Evolutionary conservation across 768 basidiomycete genomes (phyloP).

Genomic region (Suillus americanus): DNA sequence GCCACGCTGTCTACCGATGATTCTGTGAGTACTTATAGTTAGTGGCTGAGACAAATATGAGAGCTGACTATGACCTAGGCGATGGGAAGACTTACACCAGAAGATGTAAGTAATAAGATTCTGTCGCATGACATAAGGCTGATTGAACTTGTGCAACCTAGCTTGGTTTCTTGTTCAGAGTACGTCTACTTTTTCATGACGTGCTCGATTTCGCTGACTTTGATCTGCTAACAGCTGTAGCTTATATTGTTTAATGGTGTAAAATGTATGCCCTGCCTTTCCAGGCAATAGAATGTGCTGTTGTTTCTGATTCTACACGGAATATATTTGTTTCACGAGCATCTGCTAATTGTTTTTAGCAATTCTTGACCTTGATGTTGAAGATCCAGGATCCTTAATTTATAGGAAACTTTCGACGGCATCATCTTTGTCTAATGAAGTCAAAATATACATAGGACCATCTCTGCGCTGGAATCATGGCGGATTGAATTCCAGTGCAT

Average conservation of each 20-base stretch:
- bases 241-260: not conserved
- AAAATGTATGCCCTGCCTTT: not conserved
- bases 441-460: not conserved
- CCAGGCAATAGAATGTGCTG: not conserved
- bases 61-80: constrained; percentile 46
- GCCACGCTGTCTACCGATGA: constrained; percentile 83
- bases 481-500: not conserved
- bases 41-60: constrained; percentile 5
- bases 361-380: not conserved
- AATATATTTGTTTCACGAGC: not conserved
- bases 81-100: constrained; percentile 91
- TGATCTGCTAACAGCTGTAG: not conserved
- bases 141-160: constrained; percentile 16
- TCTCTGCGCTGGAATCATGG: not conserved
- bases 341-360: not conserved
- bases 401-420: not conserved
- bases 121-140: constrained; percentile 8
- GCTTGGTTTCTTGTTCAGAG: constrained; percentile 49
- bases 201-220: not conserved
- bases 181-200: constrained; percentile 20
- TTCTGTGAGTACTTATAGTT: constrained; percentile 46
- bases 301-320: not conserved
- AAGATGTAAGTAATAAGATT: constrained; percentile 50
- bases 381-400: not conserved
- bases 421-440: not conserved